Percentiles rank a stretch among this genome's conserved stretches.
These are phyloP conservation scores for Aspergillus jensenii DNA, from an alignment of 2,329 filamentous ascomycete species.

Conservation along the genomic window DNA sequence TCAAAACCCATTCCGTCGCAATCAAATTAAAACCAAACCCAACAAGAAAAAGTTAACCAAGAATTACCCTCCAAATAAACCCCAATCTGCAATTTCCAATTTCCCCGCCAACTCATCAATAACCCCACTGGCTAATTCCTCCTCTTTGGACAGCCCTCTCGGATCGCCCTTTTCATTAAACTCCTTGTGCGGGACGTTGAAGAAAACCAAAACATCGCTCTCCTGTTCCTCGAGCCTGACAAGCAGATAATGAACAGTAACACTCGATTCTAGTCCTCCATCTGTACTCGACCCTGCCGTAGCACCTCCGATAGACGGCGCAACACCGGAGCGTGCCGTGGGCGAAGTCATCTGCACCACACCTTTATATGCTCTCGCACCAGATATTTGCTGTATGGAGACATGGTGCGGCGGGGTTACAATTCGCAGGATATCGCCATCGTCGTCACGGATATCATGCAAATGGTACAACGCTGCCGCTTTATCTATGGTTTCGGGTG, in stretches of 20 bases:
- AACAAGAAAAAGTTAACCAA: neutral
- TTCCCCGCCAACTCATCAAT: slow-evolving; percentile 61
- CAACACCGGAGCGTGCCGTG: slow-evolving; percentile 5
- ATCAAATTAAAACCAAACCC: neutral
- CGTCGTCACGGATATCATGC: slow-evolving; percentile 64
- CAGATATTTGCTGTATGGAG: slow-evolving; percentile 47
- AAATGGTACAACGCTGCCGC: slow-evolving; percentile 45
- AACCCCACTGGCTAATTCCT: slow-evolving; percentile 45
- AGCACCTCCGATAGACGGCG: slow-evolving; percentile 17
- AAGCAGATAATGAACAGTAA: slow-evolving; percentile 74
- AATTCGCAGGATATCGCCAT: slow-evolving; percentile 64
- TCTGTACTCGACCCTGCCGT: slow-evolving; percentile 21
- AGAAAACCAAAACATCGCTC: slow-evolving; percentile 80
- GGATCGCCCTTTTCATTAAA: slow-evolving; percentile 68
- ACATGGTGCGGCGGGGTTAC: slow-evolving; percentile 63
- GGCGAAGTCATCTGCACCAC: slow-evolving; percentile 27
- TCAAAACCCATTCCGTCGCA: neutral
- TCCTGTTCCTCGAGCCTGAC: slow-evolving; percentile 71
- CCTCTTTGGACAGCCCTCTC: slow-evolving; percentile 68
- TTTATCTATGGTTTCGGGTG: slow-evolving; percentile 1
- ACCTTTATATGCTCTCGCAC: slow-evolving; percentile 27
- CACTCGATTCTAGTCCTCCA: slow-evolving; percentile 38
- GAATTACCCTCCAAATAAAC: slow-evolving; percentile 58
- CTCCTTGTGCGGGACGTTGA: slow-evolving; percentile 84
- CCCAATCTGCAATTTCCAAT: slow-evolving; percentile 79